Evolutionary conservation across 345 rosid species (phyloP), one percentile per base, ranked within the genome.

Genomic region (Lepidium didymum): DNA sequence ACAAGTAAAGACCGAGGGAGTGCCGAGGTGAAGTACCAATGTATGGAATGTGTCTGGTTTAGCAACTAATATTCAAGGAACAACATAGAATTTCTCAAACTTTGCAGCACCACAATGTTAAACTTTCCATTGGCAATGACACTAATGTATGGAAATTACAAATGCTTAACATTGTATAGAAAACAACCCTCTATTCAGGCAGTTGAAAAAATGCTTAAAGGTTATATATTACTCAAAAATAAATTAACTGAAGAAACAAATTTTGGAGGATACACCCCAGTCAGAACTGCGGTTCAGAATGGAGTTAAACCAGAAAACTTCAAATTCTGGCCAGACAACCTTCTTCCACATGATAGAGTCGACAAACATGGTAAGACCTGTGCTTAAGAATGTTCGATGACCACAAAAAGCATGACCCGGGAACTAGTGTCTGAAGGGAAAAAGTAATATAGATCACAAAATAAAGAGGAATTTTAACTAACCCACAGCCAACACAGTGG

Each of bases 21-120:
- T 62, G 99, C 97, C 23, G 96, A 94, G 78, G 93, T 89, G 80
- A 94, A 91, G 81, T 94, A 94, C 96, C 99, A 91, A 76, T 89
- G 93, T 53, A 89, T 67, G 44, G 93, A 78, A 67, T 81, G 91
- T 49, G 96, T 94, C 99, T 94, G 60, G 56, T 63, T 43, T 77
- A 59, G 66, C 73, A 72, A 75, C 59, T 56, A 23, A 4, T 53
- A 51, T 62, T 83, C 70, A 82, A 84, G 81, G 86, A 78, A 77
- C 35, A 67, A 69, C 56, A 68, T 4, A 33, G 41, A 62, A 14
- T 23, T 69, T 42, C 8, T 36, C n/a, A 18, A 14, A 59, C 50
- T 29, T 34, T 37, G 14, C 49, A 67, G 56, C 23, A 18, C 51
- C 67, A 44, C 11, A 8, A 23, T 37, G 15, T 58, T 42, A 52